A percentile compares a stretch with the other conserved stretches of the same genome.
Conservation (phyloP, 768 basidiomycete genomes). For the Kwoniella pini region DNA sequence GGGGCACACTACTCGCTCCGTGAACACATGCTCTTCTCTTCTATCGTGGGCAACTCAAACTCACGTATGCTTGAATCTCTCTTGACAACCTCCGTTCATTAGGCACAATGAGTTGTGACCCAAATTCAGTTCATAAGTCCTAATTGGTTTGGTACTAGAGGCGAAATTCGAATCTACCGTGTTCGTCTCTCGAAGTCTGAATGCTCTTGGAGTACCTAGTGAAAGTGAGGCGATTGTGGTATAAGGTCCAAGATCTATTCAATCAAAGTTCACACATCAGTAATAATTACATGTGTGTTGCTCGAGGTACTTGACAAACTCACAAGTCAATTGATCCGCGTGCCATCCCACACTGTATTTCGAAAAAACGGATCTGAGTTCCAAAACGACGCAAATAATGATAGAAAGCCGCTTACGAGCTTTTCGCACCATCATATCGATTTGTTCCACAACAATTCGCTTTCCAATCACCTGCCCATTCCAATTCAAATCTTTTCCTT, state of each 20-base stretch:
- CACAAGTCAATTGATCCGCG: slow-evolving; percentile 54
- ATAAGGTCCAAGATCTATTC: slow-evolving; percentile 54
- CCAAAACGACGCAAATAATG: no score
- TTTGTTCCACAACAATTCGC: slow-evolving; percentile 53
- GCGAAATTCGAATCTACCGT: slow-evolving; percentile 38
- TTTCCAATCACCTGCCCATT: slow-evolving; percentile 51
- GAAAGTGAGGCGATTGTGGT: slow-evolving; percentile 54
- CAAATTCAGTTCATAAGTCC: slow-evolving; percentile 53
- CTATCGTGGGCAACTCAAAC: slow-evolving; percentile 8
- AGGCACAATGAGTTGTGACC: slow-evolving; percentile 50
- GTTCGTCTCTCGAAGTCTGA: slow-evolving; percentile 47
- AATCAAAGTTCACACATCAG: background rate
- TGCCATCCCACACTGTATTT: slow-evolving; percentile 53
- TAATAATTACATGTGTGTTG: background rate
- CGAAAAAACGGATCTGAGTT: no score
- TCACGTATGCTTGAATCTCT: slow-evolving; percentile 54
- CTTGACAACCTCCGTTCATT: slow-evolving; percentile 55
- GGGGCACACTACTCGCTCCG: slow-evolving; percentile 37
- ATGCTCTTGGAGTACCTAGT: slow-evolving; percentile 53
- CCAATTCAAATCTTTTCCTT: slow-evolving; percentile 37
- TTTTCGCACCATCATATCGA: slow-evolving; percentile 51
- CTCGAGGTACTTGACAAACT: slow-evolving; percentile 3
- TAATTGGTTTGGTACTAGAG: slow-evolving; percentile 19
- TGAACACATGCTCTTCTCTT: no score
- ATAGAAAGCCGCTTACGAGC: slow-evolving; percentile 24